These are phyloP conservation scores for Kurtzmaniella natalensis DNA, from an alignment of 1,139 yeast genomes.

Conservation along the genomic window DNA sequence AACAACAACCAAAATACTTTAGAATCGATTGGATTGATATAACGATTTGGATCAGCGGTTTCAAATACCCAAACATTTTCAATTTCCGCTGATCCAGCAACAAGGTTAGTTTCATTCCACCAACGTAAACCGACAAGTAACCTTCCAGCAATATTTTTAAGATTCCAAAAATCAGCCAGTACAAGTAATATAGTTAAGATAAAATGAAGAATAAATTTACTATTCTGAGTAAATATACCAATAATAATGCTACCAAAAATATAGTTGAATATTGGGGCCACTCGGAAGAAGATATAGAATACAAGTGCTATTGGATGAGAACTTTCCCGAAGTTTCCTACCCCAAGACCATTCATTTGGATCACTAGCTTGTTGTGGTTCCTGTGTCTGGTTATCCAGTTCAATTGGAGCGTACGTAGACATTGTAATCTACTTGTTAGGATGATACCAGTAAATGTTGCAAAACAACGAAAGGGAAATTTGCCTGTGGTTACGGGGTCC, in stretches of 20 bases:
- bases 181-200: slow-evolving; percentile 69
- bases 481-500: too few relatives aligned
- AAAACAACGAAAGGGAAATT: too few relatives aligned
- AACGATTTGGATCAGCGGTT: slow-evolving; percentile 75
- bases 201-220: slow-evolving; percentile 69
- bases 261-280: slow-evolving; percentile 62
- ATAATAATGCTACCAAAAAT: slow-evolving; percentile 66
- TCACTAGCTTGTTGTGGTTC: slow-evolving; percentile 7
- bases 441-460: too few relatives aligned
- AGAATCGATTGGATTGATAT: slow-evolving; percentile 88
- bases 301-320: slow-evolving; percentile 80
- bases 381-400: slow-evolving; percentile 22
- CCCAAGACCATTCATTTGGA: slow-evolving; percentile 22
- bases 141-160: slow-evolving; percentile 87
- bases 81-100: slow-evolving; percentile 35
- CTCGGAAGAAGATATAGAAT: slow-evolving; percentile 58
- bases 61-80: slow-evolving; percentile 88
- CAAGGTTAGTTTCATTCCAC: slow-evolving; percentile 73
- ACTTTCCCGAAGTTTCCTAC: slow-evolving; percentile 42
- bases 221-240: slow-evolving; percentile 35
- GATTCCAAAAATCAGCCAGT: slow-evolving; percentile 91
- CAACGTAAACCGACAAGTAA: slow-evolving; percentile 87
- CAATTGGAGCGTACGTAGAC: slow-evolving; percentile 25
- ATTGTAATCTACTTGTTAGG: too few relatives aligned
- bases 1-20: slow-evolving; percentile 80